Percentiles rank a stretch among this genome's conserved stretches.
phyloP scores from a whole-genome alignment of 108 stramenopile genomes.

The Hondaea fermentalgiana region DNA sequence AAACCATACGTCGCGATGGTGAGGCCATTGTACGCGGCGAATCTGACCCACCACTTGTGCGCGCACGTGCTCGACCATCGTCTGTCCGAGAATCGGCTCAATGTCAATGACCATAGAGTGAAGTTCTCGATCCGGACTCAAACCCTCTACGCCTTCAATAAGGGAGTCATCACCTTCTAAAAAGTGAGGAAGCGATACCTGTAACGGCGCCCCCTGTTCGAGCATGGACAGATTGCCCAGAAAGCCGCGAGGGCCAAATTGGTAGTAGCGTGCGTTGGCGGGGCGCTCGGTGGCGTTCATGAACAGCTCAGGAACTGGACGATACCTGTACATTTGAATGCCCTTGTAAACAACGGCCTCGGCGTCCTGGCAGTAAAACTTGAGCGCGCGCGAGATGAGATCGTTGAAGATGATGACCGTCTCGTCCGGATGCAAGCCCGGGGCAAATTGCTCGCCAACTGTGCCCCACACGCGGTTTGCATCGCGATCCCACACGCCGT shows the following conservation, averaged over 20 bases:
- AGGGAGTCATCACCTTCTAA: neutral
- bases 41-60: neutral
- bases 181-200: neutral
- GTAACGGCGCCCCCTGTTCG: neutral
- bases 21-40: neutral
- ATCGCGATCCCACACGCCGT: neutral
- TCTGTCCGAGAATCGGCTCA: neutral
- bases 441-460: neutral
- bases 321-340: neutral
- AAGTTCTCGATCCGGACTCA: neutral
- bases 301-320: neutral
- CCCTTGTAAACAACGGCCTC: neutral
- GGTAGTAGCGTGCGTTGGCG: neutral
- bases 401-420: slow-evolving; percentile 12
- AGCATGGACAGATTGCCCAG: slow-evolving; percentile 11
- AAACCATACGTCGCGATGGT: neutral
- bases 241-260: neutral
- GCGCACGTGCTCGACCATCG: slow-evolving; percentile 9
- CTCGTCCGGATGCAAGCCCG: neutral
- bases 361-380: neutral
- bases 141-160: neutral
- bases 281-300: neutral
- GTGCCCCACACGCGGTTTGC: neutral
- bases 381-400: neutral
- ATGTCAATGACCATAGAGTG: neutral